Evolutionary conservation across 805 yeast genomes (phyloP), one percentile per base, ranked within the genome.

Genomic region (Pichia pseudocactophila): DNA sequence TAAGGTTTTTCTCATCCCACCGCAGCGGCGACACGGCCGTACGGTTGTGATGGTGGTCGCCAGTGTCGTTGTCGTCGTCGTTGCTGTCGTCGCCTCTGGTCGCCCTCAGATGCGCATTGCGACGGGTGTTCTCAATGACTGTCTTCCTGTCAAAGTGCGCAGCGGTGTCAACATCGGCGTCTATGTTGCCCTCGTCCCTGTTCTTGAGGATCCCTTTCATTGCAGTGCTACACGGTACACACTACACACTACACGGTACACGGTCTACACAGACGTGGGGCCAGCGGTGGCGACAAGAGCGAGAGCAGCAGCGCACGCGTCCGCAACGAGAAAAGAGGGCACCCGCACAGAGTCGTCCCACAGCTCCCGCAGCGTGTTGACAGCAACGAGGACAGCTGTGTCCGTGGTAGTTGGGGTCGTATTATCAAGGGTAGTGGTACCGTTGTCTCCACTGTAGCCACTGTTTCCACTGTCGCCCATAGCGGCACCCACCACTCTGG

Each of bases 1-100:
- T 74, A 41, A 89, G 61, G 54, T 89, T 89, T 47, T 79, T 68
- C 50, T 84, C 89, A 57, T 89, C 94, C 96, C 96, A 89, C 56
- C 79, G 73, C 51, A 87, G 68, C 50, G 74, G 81, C 28, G 28
- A 9, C 11, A 11, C 11, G 11, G 28, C n/a, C n/a, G n/a, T n/a
- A n/a, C n/a, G n/a, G n/a, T n/a, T n/a, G n/a, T n/a, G n/a, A n/a
- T n/a, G n/a, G n/a, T n/a, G n/a, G n/a, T n/a, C n/a, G n/a, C n/a
- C n/a, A n/a, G n/a, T n/a, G n/a, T n/a, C n/a, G n/a, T n/a, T n/a
- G n/a, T n/a, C n/a, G n/a, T n/a, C 73, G 18, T 53, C 62, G 13
- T 40, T 19, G 27, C 11, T 11, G 11, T 9, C 11, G 28, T 26
- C 28, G 8, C 11, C 11, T 26, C 11, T 11, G 11, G 11, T 11